Base-by-base conservation (phyloP, 176 grass and related monocot species). In the Coix lacrymajobi region DNA sequence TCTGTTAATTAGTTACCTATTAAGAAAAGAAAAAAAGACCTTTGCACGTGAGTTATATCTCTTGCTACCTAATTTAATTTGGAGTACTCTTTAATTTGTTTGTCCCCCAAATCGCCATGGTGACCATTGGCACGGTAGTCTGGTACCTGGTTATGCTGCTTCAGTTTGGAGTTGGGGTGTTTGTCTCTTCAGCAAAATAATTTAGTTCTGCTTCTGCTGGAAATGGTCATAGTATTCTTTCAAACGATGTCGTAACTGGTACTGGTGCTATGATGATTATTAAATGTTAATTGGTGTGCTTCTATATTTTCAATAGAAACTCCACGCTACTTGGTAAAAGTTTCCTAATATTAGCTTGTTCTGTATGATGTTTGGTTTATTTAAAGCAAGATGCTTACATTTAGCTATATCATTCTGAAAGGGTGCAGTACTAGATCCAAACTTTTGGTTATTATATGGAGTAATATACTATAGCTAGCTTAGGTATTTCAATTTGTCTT, bases 381-480 rank as follows among this genome's bases (percentile, higher is more conserved):
- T 66, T 79, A 12, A 51, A 79, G 39, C 30, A 54, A 73, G 45
- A 57, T 15, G 19, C 29, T 60, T 86, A 31, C 28, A 48, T 69
- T 43, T 30, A 62, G 17, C 10, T 73, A 64, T 24, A 2, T 44
- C 39, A 61, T 51, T 46, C 45, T 31, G 64, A 83, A 87, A 72
- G 20, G 4, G n/a, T 46, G 58, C 54, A 58, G 11, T 58, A 74
- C 48, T 48, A 45, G 52, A 49, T 37, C 31, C 54, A 49, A 37
- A 62, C n/a, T 75, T 71, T 84, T 76, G 43, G 54, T 79, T 64
- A 63, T 62, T 63, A n/a, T 70, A 60, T 44, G n/a, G 6, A 56
- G 30, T 34, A 52, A 66, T n/a, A 3, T 1, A 40, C 51, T 58
- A 68, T 82, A 43, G 32, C 56, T 73, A 65, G 1, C 66, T 88